Base-by-base conservation (phyloP, 371 early-diverging fungal species). In the Dinochytrium kinnereticum region DNA sequence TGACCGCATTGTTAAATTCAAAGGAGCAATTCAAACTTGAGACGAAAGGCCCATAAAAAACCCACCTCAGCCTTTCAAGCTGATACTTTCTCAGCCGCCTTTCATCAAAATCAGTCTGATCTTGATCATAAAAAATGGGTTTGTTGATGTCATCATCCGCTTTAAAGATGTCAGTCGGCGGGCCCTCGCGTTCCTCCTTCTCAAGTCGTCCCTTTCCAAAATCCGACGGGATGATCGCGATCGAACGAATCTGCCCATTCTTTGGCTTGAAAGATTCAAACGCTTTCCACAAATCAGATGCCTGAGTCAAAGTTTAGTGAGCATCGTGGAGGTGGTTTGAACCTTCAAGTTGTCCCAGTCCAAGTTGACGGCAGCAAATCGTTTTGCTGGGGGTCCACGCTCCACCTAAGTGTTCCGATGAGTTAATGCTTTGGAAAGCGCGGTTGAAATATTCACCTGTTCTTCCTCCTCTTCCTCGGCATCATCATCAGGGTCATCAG, bases 301-400 rank as follows among this genome's bases (percentile, higher is more conserved):
- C 92, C 75, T 87, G 76, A 21, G 66, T 30, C 31, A 30, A 34
- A 26, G 28, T 26, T 51, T 7, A 68, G 34, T 21, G 13, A 38
- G 21, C 21, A 15, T 17, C 19, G 10, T 13, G 7, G 15, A 15
- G 34, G 86, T 64, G 96, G 75, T 77, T 94, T 95, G 0, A 31
- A 64, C 90, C 72, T 86, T 81, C 33, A 82, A 85, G 59, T 96
- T 90, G 75, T 97, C 96, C 99, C 99, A 98, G 83, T 99, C 99
- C 90, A 99, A 81, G 76, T 98, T 97, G 26, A 99, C 94, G 24
- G 91, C 89, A 17, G 98, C 99, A 64, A 99, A 87, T 31, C 99
- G 87, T 31, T 83, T 82, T 0, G 98, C 93, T 59, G 86, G 76
- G 1, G 81, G 80, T 37, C 85, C 87, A 19, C 80, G 72, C 24